Conservation (phyloP, 306 rosid species). For the Malus orientalis region DNA sequence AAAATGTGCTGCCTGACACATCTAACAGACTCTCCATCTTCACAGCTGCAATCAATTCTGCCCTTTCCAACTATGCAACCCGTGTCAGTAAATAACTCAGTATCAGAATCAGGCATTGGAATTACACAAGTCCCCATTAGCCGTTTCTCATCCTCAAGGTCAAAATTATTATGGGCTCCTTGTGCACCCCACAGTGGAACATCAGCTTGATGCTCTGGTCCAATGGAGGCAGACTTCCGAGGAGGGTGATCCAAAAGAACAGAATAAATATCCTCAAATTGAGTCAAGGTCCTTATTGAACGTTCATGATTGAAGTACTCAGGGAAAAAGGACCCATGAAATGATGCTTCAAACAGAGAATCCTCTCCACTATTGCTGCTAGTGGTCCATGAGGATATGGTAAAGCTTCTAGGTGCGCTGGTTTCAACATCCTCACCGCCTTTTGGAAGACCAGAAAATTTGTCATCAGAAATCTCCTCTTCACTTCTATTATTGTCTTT, state of each 20-base stretch:
- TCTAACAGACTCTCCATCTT: slow-evolving; percentile 46
- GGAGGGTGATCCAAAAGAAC: slow-evolving; percentile 58
- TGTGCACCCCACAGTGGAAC: slow-evolving; percentile 48
- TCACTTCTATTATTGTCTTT: slow-evolving; percentile 33
- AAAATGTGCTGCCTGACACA: slow-evolving; percentile 63
- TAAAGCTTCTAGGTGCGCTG: slow-evolving; percentile 35
- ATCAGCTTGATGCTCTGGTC: slow-evolving; percentile 67
- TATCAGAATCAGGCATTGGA: slow-evolving; percentile 58
- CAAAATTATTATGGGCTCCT: neutral
- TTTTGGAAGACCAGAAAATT: slow-evolving; percentile 28
- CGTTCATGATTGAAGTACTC: slow-evolving; percentile 52
- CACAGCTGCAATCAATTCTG: slow-evolving; percentile 63
- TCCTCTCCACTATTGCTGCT: slow-evolving; percentile 31
- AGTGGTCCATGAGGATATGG: slow-evolving; percentile 47
- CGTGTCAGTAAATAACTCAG: slow-evolving; percentile 14
- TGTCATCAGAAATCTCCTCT: slow-evolving; percentile 39
- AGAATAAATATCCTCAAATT: slow-evolving; percentile 58
- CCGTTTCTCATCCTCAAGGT: slow-evolving; percentile 32
- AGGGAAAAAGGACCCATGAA: slow-evolving; percentile 36
- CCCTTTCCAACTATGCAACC: slow-evolving; percentile 46
- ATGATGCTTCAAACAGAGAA: slow-evolving; percentile 25
- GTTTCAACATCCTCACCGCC: slow-evolving; percentile 34
- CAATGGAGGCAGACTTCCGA: slow-evolving; percentile 53
- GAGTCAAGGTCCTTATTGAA: slow-evolving; percentile 48
- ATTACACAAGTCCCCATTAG: slow-evolving; percentile 58